Evolutionary conservation across 2,329 filamentous ascomycete genomes (phyloP), one percentile per base, ranked within the genome.

Genomic region (Diaporthe sp.): DNA sequence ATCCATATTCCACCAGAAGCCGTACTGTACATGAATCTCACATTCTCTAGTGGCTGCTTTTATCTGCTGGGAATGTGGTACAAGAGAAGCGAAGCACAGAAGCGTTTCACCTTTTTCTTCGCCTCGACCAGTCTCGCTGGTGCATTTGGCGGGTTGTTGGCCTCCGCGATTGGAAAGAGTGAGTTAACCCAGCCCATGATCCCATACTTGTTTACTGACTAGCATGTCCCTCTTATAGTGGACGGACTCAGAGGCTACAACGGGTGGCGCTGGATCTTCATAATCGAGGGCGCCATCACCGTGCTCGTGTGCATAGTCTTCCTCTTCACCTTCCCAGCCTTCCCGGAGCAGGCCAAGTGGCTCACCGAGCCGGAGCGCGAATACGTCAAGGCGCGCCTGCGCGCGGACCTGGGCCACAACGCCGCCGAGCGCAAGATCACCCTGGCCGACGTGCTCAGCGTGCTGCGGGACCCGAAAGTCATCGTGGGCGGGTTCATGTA

Each of bases 51-150:
- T 12, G 74, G 74, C 17, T 76, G 74, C 67, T 89, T 93, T 81
- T 94, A 95, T 80, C 85, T 96, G 10, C 92, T 95, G 76, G 92
- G 94, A 74, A 96, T 96, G 92, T 97, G 94, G 95, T 99, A 98
- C 80, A 92, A 92, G 75, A 91, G 96, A 75, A 87, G 88, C 58
- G 97, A 98, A 84, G 95, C 96, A 2, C 96, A 98, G 84, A 95
- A 95, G 80, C 92, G 97, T 40, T 98, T 96, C 85, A 94, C 92
- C 22, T 96, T 98, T 87, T 98, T 98, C 88, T 98, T 98, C 87
- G 92, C 90, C 80, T 94, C 89, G 38, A 96, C 94, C 0, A 94
- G 92, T 0, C 86, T 96, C 4, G 94, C 94, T 1, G 94, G 94
- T 42, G 94, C 95, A 0, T 98, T 98, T 79, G 95, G 95, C 57